phyloP scores from a whole-genome alignment of 352 stramenopile species.

The Blastocystis sp. region DNA sequence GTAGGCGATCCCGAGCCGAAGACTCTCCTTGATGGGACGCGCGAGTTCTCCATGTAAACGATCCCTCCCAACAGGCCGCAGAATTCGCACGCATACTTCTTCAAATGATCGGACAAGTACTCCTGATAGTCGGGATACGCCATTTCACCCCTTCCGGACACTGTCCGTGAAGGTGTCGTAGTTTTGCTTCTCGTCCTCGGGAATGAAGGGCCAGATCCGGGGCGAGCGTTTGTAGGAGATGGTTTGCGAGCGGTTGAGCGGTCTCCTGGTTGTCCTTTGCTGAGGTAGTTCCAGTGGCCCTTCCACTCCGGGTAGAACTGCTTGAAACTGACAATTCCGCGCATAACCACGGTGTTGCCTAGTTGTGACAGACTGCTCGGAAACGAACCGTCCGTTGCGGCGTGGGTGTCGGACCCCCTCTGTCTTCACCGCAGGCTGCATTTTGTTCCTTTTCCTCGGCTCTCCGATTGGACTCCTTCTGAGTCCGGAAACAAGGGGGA shows the following conservation, averaged over 20 bases:
- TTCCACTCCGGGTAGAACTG: constrained; percentile 57
- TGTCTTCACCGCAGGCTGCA: not conserved
- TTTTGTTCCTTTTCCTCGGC: not conserved
- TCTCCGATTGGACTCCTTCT: not conserved
- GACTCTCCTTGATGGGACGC: constrained; percentile 53
- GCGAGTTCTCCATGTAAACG: constrained; percentile 59
- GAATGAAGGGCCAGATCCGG: constrained; percentile 48
- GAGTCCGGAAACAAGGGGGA: not conserved
- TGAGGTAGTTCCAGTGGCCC: constrained; percentile 43
- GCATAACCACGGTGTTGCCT: constrained; percentile 59
- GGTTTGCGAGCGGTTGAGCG: constrained; percentile 42
- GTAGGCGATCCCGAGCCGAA: constrained; percentile 39
- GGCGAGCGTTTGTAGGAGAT: constrained; percentile 27
- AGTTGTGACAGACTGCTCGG: not conserved
- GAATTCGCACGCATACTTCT: constrained; percentile 65
- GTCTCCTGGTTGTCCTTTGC: constrained; percentile 51
- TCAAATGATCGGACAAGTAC: constrained; percentile 46
- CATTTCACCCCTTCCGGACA: not conserved
- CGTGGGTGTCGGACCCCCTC: not conserved
- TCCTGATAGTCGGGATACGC: constrained; percentile 38
- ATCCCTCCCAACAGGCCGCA: constrained; percentile 52
- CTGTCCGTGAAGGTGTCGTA: constrained; percentile 48
- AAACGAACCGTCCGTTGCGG: constrained; percentile 13
- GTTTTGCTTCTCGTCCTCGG: constrained; percentile 60
- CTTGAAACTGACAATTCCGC: constrained; percentile 47